phyloP scores from a whole-genome alignment of 1,139 yeast species.

The Saccharomyces hybrid region DNA sequence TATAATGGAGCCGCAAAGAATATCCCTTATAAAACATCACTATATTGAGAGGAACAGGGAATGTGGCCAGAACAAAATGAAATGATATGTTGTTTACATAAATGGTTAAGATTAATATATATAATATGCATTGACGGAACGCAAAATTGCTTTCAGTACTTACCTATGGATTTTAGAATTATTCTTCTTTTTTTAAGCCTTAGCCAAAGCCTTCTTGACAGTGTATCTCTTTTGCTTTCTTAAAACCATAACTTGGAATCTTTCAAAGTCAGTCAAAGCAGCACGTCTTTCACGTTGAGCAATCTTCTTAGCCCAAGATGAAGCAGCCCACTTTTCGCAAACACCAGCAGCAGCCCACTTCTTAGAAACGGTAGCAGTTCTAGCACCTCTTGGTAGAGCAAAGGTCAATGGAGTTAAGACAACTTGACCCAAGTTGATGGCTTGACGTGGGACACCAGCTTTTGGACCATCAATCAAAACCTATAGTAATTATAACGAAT shows the following conservation, averaged over 20 bases:
- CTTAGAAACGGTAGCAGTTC: conserved; percentile 78
- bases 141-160: neutral
- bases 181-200: conserved; percentile 45
- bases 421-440: conserved; percentile 76
- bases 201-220: conserved; percentile 85
- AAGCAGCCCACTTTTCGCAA: conserved; percentile 82
- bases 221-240: conserved; percentile 96
- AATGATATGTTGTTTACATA: neutral
- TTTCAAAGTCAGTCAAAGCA: conserved; percentile 90
- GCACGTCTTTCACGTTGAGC: conserved; percentile 92
- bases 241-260: conserved; percentile 97
- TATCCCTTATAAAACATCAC: neutral
- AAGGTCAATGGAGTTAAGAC: conserved; percentile 89
- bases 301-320: conserved; percentile 97
- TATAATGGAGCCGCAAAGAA: too few species aligned
- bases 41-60: neutral
- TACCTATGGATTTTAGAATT: neutral
- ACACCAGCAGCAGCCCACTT: conserved; percentile 91
- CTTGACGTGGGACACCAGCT: conserved; percentile 81
- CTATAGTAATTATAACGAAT: conserved; percentile 31
- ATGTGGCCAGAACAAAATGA: neutral
- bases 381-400: conserved; percentile 90
- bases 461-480: conserved; percentile 95
- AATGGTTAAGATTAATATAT: neutral
- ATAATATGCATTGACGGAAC: neutral